Base-by-base conservation (phyloP, 306 rosid genomes). In the Citrullus colocynthis region DNA sequence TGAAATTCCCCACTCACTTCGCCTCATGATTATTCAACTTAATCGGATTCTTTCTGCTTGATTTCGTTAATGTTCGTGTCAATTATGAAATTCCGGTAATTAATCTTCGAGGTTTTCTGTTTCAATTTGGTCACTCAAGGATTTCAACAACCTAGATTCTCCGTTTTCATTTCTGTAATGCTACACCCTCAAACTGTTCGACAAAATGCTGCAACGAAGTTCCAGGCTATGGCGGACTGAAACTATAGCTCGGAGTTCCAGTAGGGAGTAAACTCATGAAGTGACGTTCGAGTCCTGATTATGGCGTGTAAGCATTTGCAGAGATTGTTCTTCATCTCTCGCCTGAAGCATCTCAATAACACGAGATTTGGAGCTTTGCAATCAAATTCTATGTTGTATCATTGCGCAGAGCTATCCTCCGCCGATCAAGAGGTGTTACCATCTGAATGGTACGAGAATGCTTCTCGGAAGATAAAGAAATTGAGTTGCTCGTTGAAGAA, bases 371-470 rank as follows among this genome's bases (percentile, higher is more conserved):
- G 63, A 65, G 81, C 84, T 64, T n/a, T 82, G 45, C 76, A 82
- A 71, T 61, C 86, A 79, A 89, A 85, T 58, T 54, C 81, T 3
- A 75, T 65, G 86, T 79, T 63, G 56, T 88, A 73, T 87, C 96
- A 90, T 86, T 70, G 80, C 79, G 82, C 85, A 6, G 85, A 88
- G 60, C 81, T 81, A 56, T 76, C 83, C 77, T 74, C 81, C 75
- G 74, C 80, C 62, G 76, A 36, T 55, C 76, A 75, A 39, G 87
- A 86, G 75, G 83, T 74, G 59, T 49, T 80, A 28, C 56, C 88
- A 36, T 24, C 28, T n/a, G 89, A 85, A 15, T 86, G 96, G 96
- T 86, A 84, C 54, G 85, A 72, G 64, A 81, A 81, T 18, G 85
- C 79, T 16, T 85, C 86, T 83, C 86, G 79, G 14, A 86, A 87